Percentiles rank a stretch among this genome's conserved stretches.
Conservation (phyloP, 2,329 filamentous ascomycete species). For the Sporothrix brunneoviolacea region DNA sequence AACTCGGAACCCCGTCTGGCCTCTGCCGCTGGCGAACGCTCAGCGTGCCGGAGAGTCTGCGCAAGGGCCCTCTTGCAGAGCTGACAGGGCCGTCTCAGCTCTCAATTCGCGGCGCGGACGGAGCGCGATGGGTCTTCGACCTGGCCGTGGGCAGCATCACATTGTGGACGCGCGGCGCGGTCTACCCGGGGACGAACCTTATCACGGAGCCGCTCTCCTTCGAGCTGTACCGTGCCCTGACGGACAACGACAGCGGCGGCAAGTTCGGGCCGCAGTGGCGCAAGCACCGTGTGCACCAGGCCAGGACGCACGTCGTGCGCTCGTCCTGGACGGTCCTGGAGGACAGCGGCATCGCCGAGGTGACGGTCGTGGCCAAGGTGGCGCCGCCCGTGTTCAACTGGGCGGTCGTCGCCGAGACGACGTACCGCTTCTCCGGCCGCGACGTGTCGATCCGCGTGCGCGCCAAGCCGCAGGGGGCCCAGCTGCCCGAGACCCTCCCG, state of each 20-base stretch:
- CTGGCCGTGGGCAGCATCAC: not conserved
- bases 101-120: constrained; percentile 11
- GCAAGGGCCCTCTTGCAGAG: not conserved
- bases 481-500: constrained; percentile 51
- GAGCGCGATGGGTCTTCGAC: constrained; percentile 7
- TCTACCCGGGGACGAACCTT: constrained; percentile 32
- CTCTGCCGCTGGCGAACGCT: not conserved
- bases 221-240: constrained; percentile 58
- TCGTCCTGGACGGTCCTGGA: constrained; percentile 27
- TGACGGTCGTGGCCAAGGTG: constrained; percentile 46
- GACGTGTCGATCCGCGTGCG: constrained; percentile 44
- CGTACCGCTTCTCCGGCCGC: constrained; percentile 47
- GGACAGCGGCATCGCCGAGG: constrained; percentile 28
- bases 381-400: constrained; percentile 60
- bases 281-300: constrained; percentile 34
- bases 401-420: constrained; percentile 43
- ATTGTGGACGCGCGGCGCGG: constrained; percentile 25
- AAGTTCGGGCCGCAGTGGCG: not conserved
- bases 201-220: constrained; percentile 40
- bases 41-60: not conserved
- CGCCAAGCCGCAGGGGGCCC: constrained; percentile 39
- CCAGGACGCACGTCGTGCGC: constrained; percentile 34
- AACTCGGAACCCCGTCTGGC: constrained; percentile 21
- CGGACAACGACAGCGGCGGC: constrained; percentile 23
- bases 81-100: not conserved